A percentile compares a stretch with the other conserved stretches of the same genome.
These are phyloP conservation scores for Talaromyces trachyspermus DNA, from an alignment of 495 filamentous ascomycete genomes.

Conservation along the genomic window DNA sequence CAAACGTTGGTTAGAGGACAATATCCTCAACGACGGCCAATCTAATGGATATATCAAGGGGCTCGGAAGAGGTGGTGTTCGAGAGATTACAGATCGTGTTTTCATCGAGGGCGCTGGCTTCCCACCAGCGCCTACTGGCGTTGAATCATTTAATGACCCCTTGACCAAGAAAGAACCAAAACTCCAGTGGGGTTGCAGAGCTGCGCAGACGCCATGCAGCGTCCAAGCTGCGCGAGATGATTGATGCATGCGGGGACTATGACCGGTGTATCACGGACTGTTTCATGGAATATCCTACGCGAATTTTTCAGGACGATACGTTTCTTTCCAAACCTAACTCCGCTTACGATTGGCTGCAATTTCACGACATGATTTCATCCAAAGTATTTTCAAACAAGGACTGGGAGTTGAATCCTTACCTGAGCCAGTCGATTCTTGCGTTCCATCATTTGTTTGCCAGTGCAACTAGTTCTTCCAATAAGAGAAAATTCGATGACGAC, in stretches of 20 bases:
- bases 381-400: slow-evolving; percentile 70
- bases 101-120: slow-evolving; percentile 86
- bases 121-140: slow-evolving; percentile 43
- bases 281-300: slow-evolving; percentile 75
- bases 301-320: slow-evolving; percentile 87
- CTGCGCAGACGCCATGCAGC: slow-evolving; percentile 68
- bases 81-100: slow-evolving; percentile 76
- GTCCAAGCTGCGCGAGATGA: slow-evolving; percentile 74
- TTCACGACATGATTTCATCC: slow-evolving; percentile 76
- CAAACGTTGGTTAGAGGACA: slow-evolving; percentile 73
- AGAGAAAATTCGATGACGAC: slow-evolving; percentile 24
- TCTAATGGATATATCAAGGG: slow-evolving; percentile 72
- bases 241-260: slow-evolving; percentile 81
- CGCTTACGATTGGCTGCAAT: slow-evolving; percentile 91
- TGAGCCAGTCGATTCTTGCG: slow-evolving; percentile 75
- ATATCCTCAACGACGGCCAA: slow-evolving; percentile 64
- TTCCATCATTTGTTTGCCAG: slow-evolving; percentile 88
- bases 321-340: slow-evolving; percentile 78
- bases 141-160: slow-evolving; percentile 27
- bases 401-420: slow-evolving; percentile 81
- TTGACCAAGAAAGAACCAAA: slow-evolving; percentile 20
- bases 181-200: slow-evolving; percentile 57
- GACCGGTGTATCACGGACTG: slow-evolving; percentile 80
- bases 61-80: slow-evolving; percentile 67
- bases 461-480: slow-evolving; percentile 29